Conservation (phyloP, 768 basidiomycete species). For the Suillus bovinus region DNA sequence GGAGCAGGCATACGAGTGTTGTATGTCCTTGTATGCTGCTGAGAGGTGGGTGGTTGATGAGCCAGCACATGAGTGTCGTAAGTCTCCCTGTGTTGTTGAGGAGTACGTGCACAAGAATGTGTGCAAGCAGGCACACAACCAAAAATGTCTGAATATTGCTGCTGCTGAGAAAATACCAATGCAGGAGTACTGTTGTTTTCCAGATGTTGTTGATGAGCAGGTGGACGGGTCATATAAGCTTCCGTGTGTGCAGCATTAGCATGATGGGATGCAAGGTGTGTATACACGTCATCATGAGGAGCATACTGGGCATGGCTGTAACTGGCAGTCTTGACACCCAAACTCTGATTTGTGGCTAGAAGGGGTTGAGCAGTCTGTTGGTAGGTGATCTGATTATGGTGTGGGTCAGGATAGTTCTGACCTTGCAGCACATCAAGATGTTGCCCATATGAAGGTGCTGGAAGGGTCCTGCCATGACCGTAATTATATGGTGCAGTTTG, state of each 20-base stretch:
- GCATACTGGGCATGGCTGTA: neutral
- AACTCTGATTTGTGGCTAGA: neutral
- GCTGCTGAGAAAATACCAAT: neutral
- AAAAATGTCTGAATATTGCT: neutral
- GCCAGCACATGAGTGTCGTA: neutral
- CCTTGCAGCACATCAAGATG: neutral
- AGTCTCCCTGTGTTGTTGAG: neutral
- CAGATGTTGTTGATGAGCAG: neutral
- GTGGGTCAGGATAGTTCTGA: neutral
- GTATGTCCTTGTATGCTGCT: neutral
- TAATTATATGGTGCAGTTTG: neutral
- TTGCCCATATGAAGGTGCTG: neutral
- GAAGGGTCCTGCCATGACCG: neutral
- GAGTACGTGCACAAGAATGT: neutral
- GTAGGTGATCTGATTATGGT: neutral
- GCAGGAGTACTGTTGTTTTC: neutral
- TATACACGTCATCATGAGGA: neutral
- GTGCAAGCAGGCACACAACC: neutral
- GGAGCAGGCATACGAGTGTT: neutral
- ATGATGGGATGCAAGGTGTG: neutral
- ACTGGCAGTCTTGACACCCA: neutral
- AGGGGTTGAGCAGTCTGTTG: neutral
- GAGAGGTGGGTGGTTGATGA: neutral
- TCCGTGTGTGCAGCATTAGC: neutral
- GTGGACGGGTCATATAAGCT: neutral